phyloP scores from a whole-genome alignment of 2,329 filamentous ascomycete species.

The Sphaerulina musiva region DNA sequence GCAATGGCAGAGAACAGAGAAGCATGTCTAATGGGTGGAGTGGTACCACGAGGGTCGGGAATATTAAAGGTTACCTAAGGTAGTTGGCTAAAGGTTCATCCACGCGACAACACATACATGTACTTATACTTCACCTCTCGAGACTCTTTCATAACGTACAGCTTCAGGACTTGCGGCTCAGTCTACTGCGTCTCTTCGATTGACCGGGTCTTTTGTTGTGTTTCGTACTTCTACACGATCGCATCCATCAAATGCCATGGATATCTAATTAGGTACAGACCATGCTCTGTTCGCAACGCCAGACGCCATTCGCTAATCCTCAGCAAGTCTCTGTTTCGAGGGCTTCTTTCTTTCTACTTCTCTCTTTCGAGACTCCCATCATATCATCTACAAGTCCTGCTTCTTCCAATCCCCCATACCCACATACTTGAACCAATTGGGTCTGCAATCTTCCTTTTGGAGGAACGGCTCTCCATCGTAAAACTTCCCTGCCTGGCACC shows the following conservation, averaged over 20 bases:
- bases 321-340: background rate
- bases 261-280: too few relatives aligned
- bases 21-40: too few relatives aligned
- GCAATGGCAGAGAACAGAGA: too few relatives aligned
- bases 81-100: too few relatives aligned
- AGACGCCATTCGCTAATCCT: conserved; percentile 13
- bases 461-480: conserved; percentile 84
- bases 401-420: conserved; percentile 58
- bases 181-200: too few relatives aligned
- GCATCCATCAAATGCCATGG: too few relatives aligned
- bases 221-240: background rate
- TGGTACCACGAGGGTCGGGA: too few relatives aligned
- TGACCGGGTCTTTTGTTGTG: background rate
- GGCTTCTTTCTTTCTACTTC: background rate
- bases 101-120: too few relatives aligned
- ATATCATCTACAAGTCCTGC: background rate
- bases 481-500: conserved; percentile 78
- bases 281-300: conserved; percentile 1
- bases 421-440: conserved; percentile 95
- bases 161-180: too few relatives aligned
- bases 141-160: too few relatives aligned
- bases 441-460: conserved; percentile 84
- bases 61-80: too few relatives aligned
- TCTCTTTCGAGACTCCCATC: background rate
- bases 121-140: too few relatives aligned